These are phyloP conservation scores for Fusarium illudens DNA, from an alignment of 2,329 filamentous ascomycete genomes.

Conservation along the genomic window DNA sequence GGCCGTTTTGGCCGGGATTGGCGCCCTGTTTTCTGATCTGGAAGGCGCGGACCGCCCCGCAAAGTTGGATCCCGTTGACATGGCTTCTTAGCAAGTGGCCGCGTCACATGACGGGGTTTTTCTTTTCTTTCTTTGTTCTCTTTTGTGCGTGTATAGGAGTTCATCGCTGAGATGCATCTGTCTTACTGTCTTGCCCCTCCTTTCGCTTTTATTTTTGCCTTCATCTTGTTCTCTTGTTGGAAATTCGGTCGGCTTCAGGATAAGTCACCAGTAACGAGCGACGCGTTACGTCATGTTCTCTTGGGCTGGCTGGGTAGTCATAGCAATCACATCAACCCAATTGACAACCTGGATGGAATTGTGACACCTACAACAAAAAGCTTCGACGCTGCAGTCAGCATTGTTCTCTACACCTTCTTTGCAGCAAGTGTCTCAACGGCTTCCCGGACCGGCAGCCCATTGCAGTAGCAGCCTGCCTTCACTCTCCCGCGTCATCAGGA, in stretches of 20 bases:
- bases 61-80: background rate
- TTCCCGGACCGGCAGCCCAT: background rate
- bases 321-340: no score
- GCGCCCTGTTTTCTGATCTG: background rate
- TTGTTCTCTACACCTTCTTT: background rate
- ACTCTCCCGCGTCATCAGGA: background rate
- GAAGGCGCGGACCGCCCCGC: background rate
- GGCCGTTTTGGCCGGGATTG: background rate
- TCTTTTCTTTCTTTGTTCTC: no score
- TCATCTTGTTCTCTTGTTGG: background rate
- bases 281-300: background rate
- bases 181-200: background rate
- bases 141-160: no score
- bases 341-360: no score
- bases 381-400: background rate
- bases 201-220: background rate
- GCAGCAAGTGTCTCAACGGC: background rate
- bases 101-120: background rate
- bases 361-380: background rate
- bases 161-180: background rate
- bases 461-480: background rate
- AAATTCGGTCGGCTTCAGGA: no score
- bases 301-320: no score
- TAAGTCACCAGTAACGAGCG: background rate
- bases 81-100: background rate